phyloP scores from a whole-genome alignment of 2,329 filamentous ascomycete species.

The Diaporthe vaccinii region DNA sequence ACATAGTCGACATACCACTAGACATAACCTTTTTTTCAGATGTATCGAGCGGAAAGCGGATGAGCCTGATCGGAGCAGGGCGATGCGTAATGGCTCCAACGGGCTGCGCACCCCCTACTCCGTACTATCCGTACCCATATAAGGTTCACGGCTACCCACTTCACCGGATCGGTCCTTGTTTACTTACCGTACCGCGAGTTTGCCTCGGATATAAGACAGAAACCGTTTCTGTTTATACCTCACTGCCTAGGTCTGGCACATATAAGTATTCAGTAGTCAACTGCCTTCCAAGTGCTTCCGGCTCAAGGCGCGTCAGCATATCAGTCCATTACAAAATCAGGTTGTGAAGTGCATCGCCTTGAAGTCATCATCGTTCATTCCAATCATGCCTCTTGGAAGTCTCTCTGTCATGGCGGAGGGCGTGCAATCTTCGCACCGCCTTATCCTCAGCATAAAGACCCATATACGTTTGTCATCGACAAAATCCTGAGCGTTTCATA shows the following conservation, averaged over 20 bases:
- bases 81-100: not conserved
- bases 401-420: not conserved
- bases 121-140: not conserved
- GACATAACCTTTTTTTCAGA: not conserved
- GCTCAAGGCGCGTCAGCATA: not conserved
- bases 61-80: not conserved
- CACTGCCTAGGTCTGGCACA: not conserved
- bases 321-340: not conserved
- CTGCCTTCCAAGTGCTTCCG: not conserved
- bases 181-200: not conserved
- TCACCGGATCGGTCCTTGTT: not conserved
- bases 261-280: not conserved
- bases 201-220: not conserved
- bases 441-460: not conserved
- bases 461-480: not conserved
- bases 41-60: not conserved
- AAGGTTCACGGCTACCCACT: not conserved
- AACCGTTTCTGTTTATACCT: not conserved
- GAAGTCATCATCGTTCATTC: not conserved
- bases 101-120: not conserved
- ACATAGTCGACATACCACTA: not conserved
- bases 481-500: not conserved
- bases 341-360: not conserved
- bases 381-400: not conserved
- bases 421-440: not conserved